phyloP scores from a whole-genome alignment of 148 eudicot genomes.

The Tetragonia tetragonoides region DNA sequence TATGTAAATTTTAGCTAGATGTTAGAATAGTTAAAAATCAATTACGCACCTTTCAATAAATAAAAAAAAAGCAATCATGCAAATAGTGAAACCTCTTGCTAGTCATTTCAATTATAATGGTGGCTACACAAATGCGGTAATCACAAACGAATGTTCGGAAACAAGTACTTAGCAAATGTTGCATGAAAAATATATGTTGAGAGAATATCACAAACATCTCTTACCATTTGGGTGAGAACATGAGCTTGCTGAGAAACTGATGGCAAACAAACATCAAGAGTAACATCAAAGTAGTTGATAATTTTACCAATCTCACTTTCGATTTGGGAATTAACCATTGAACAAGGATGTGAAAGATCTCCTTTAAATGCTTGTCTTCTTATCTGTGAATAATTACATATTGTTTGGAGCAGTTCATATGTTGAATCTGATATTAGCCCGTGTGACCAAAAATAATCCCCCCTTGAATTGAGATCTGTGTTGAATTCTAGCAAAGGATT shows the following conservation, averaged over 20 bases:
- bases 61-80: too few species aligned
- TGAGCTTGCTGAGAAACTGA: slow-evolving; percentile 38
- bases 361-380: slow-evolving; percentile 41
- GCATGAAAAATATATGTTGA: background rate
- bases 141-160: too few species aligned
- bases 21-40: too few species aligned
- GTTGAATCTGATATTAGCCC: slow-evolving; percentile 74
- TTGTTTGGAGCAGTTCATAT: slow-evolving; percentile 32
- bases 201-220: background rate
- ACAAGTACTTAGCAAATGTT: background rate
- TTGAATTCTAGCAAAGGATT: slow-evolving; percentile 76
- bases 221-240: slow-evolving; percentile 39
- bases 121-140: background rate
- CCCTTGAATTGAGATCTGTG: slow-evolving; percentile 57
- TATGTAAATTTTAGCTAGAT: too few species aligned
- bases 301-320: slow-evolving; percentile 41
- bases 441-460: slow-evolving; percentile 73
- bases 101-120: too few species aligned
- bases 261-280: slow-evolving; percentile 60
- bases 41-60: too few species aligned
- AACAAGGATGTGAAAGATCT: slow-evolving; percentile 44
- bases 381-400: slow-evolving; percentile 65
- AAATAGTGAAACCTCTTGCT: too few species aligned
- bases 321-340: slow-evolving; percentile 29
- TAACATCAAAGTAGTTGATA: slow-evolving; percentile 54